Evolutionary conservation across 2,329 filamentous ascomycete species (phyloP).

Genomic region (Epichloe baconii): DNA sequence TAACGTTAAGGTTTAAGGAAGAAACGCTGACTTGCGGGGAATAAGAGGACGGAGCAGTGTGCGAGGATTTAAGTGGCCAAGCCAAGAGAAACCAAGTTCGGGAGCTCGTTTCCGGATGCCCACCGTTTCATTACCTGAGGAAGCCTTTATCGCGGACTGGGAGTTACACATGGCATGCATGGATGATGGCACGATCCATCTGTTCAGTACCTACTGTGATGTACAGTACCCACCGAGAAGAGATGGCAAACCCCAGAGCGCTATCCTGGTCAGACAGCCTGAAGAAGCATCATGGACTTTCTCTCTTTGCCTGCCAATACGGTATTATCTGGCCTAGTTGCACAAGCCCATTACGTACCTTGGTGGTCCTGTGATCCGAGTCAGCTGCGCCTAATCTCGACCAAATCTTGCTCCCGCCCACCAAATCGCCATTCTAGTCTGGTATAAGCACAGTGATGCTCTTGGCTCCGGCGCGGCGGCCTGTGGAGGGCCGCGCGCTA

Average conservation of each 20-base stretch:
- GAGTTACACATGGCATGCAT: neutral
- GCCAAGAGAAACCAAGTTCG: neutral
- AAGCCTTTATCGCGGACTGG: neutral
- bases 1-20: neutral
- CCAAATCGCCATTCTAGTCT: neutral
- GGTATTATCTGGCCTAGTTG: neutral
- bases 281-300: neutral
- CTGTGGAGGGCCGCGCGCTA: neutral
- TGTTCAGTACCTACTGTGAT: neutral
- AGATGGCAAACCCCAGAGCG: neutral
- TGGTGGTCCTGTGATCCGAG: constrained; percentile 7
- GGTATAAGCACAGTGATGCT: neutral
- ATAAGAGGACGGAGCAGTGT: neutral
- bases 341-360: constrained; percentile 7
- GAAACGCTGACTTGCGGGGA: neutral
- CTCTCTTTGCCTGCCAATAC: neutral
- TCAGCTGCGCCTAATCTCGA: constrained; percentile 6
- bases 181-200: neutral
- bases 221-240: neutral
- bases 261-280: neutral
- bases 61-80: neutral
- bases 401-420: neutral
- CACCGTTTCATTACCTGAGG: neutral
- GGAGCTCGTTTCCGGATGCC: neutral
- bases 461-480: neutral